phyloP scores from a whole-genome alignment of 108 stramenopile species.

The Pseudonitzschia pungens region DNA sequence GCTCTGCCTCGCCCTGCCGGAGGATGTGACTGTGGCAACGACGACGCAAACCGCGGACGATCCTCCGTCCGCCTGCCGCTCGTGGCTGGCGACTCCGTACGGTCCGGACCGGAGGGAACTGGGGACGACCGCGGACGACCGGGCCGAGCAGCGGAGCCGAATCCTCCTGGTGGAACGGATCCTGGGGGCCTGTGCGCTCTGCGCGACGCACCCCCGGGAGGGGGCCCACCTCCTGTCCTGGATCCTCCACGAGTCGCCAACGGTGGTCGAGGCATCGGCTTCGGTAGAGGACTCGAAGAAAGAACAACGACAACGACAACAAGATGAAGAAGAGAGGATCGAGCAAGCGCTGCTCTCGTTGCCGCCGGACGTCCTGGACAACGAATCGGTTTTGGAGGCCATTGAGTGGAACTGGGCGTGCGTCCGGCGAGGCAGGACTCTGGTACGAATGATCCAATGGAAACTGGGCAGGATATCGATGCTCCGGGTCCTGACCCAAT shows the following conservation, averaged over 20 bases:
- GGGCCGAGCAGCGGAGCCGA: conserved; percentile 2
- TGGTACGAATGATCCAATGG: conserved; percentile 12
- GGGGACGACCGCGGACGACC: background rate
- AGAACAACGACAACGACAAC: background rate
- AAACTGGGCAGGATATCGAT: conserved; percentile 1
- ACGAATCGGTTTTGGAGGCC: conserved; percentile 17
- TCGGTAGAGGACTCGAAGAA: no score
- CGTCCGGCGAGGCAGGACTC: conserved; percentile 2
- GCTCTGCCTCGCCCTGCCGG: conserved; percentile 32
- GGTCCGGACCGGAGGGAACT: conserved; percentile 32
- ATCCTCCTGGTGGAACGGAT: conserved; percentile 7
- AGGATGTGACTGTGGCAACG: background rate
- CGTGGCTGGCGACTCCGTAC: conserved; percentile 24
- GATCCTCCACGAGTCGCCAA: conserved; percentile 21
- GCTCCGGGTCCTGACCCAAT: background rate
- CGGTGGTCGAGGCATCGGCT: conserved; percentile 19
- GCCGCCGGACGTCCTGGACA: conserved; percentile 5
- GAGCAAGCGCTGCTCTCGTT: conserved; percentile 19
- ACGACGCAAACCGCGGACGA: background rate
- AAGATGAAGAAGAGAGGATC: background rate
- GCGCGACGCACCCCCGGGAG: background rate
- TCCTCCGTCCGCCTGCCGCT: background rate
- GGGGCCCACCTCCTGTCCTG: conserved; percentile 21
- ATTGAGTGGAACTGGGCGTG: conserved; percentile 18
- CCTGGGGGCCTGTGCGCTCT: conserved; percentile 1